These are phyloP conservation scores for Jatropha curcas DNA, from an alignment of 345 rosid genomes.

Conservation along the genomic window DNA sequence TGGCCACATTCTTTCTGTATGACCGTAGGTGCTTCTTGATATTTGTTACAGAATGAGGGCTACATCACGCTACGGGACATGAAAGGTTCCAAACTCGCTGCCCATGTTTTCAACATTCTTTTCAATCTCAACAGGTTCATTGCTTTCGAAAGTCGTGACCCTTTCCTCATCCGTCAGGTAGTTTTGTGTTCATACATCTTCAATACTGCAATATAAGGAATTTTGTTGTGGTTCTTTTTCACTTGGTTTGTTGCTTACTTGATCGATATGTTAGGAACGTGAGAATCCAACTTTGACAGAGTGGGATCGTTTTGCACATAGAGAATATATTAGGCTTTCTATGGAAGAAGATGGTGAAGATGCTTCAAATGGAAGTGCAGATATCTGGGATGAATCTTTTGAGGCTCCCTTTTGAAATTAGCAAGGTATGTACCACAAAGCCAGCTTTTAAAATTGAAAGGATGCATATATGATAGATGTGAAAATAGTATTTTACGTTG, in stretches of 20 bases:
- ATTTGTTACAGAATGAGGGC: background rate
- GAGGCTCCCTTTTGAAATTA: constrained; percentile 82
- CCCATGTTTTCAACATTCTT: constrained; percentile 16
- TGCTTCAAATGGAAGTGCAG: constrained; percentile 96
- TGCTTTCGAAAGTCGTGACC: constrained; percentile 17
- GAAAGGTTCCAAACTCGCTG: constrained; percentile 12
- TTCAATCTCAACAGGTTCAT: constrained; percentile 21
- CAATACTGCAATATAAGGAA: constrained; percentile 5
- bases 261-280: constrained; percentile 56
- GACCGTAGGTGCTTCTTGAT: background rate
- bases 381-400: constrained; percentile 95
- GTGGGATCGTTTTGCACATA: constrained; percentile 97
- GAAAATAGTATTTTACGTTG: background rate
- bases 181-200: background rate
- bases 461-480: background rate
- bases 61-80: constrained; percentile 13
- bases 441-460: background rate
- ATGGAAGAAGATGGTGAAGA: constrained; percentile 99
- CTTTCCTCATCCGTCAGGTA: constrained; percentile 19
- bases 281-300: constrained; percentile 95
- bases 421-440: constrained; percentile 21
- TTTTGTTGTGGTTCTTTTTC: background rate
- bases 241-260: constrained; percentile 6
- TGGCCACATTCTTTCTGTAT: constrained; percentile 20
- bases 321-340: constrained; percentile 95